A percentile compares a stretch with the other conserved stretches of the same genome.
Conservation (phyloP, 2,329 filamentous ascomycete species). For the Pestalotiopsis sp. region DNA sequence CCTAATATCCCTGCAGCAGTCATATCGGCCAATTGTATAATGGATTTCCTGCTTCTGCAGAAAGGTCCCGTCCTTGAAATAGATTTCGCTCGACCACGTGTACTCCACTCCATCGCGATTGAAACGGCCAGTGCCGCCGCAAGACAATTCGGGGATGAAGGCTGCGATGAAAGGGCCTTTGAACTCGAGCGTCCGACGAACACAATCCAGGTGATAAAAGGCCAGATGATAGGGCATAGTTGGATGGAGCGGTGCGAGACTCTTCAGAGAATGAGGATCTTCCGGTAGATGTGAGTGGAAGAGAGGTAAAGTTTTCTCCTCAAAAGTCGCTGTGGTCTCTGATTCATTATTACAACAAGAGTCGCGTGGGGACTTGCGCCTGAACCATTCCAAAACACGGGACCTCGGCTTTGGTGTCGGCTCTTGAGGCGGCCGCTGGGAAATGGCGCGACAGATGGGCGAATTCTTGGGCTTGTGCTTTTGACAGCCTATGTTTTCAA, state of each 20-base stretch:
- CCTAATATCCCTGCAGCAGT: background rate
- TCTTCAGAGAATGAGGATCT: background rate
- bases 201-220: constrained; percentile 14
- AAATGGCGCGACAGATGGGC: background rate
- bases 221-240: constrained; percentile 13
- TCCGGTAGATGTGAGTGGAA: background rate
- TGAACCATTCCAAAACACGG: background rate
- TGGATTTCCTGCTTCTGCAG: constrained; percentile 3
- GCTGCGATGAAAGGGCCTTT: background rate
- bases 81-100: constrained; percentile 6
- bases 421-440: background rate
- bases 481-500: background rate
- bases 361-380: background rate
- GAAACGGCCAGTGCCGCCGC: background rate
- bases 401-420: background rate
- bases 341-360: background rate
- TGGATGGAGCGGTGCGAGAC: constrained; percentile 9
- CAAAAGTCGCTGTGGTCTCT: background rate
- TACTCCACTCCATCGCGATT: background rate
- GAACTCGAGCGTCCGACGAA: background rate
- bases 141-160: constrained; percentile 6
- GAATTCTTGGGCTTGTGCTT: background rate
- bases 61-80: background rate
- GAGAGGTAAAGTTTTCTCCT: background rate
- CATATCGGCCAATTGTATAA: background rate